A percentile compares a stretch with the other conserved stretches of the same genome.
These are phyloP conservation scores for Pinus albicaulis DNA, from an alignment of 75 land plant species.

Conservation along the genomic window DNA sequence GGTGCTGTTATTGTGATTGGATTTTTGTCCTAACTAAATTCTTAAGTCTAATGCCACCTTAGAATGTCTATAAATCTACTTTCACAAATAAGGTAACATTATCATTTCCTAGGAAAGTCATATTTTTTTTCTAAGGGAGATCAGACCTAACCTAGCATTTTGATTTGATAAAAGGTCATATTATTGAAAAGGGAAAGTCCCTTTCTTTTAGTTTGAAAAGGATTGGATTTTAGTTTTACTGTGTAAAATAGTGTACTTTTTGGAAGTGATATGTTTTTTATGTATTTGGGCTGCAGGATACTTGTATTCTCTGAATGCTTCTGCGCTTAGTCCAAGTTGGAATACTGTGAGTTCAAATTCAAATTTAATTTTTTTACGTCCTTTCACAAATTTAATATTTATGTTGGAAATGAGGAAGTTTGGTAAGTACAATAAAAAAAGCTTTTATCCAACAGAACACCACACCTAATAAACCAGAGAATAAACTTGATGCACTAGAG, in stretches of 20 bases:
- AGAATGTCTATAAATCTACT: neutral
- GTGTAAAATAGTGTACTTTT: neutral
- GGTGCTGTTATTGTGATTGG: neutral
- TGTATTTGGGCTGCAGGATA: slow-evolving; percentile 47
- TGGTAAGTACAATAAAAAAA: neutral
- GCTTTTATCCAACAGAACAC: neutral
- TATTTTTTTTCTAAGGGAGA: neutral
- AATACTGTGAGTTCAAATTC: slow-evolving; percentile 32
- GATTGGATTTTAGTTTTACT: neutral
- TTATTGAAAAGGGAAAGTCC: neutral
- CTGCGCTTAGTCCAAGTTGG: slow-evolving; percentile 77
- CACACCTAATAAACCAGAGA: neutral
- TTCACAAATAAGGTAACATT: neutral
- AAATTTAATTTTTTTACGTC: neutral
- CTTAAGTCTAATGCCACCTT: too few relatives aligned
- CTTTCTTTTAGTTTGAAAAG: neutral
- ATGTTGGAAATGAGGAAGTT: neutral
- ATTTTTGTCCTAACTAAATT: neutral
- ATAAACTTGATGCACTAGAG: neutral
- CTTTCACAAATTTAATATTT: neutral
- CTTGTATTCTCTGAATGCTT: slow-evolving; percentile 75
- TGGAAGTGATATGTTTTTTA: neutral
- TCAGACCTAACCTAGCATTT: neutral
- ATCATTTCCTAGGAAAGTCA: neutral
- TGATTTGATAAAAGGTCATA: neutral